Evolutionary conservation across 1,284 basidiomycete species (phyloP).

Genomic region (Irpex sp.): DNA sequence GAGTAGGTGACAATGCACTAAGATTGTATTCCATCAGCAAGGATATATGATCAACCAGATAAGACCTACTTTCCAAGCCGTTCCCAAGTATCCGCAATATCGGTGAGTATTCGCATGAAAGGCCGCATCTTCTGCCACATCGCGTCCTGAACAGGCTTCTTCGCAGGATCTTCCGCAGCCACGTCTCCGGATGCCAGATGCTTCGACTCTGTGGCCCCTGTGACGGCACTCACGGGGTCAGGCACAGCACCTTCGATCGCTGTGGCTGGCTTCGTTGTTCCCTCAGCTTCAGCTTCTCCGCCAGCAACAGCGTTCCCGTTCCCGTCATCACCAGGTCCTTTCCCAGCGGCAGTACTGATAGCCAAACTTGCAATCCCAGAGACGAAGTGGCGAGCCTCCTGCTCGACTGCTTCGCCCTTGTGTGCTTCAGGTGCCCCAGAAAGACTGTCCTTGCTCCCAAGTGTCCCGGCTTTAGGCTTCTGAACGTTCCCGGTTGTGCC

Average conservation of each 20-base stretch:
- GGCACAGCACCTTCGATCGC: slow-evolving; percentile 24
- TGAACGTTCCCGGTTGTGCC: slow-evolving; percentile 25
- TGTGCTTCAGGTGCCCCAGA: slow-evolving; percentile 34
- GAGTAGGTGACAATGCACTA: slow-evolving; percentile 33
- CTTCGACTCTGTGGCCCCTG: slow-evolving; percentile 27
- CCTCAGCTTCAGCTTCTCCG: slow-evolving; percentile 20
- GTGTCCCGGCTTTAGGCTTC: slow-evolving; percentile 23
- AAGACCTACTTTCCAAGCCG: slow-evolving; percentile 30
- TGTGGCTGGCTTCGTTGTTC: slow-evolving; percentile 13
- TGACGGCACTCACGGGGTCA: slow-evolving; percentile 29
- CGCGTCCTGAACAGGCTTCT: slow-evolving; percentile 26
- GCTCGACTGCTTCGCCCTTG: slow-evolving; percentile 40
- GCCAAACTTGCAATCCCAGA: slow-evolving; percentile 33
- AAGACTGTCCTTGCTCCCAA: slow-evolving; percentile 27
- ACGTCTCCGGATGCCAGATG: slow-evolving; percentile 31
- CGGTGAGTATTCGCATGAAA: slow-evolving; percentile 28
- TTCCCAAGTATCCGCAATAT: slow-evolving; percentile 32
- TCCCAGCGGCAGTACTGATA: slow-evolving; percentile 35
- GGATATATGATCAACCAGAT: neutral
- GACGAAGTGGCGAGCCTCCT: slow-evolving; percentile 39
- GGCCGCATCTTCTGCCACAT: slow-evolving; percentile 33
- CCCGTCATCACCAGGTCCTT: slow-evolving; percentile 23
- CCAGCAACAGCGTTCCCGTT: slow-evolving; percentile 20
- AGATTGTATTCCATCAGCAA: neutral
- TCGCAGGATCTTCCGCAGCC: slow-evolving; percentile 26